Base-by-base conservation (phyloP, 192 early-diverging fungal species). In the Backusella tuberculispora region DNA sequence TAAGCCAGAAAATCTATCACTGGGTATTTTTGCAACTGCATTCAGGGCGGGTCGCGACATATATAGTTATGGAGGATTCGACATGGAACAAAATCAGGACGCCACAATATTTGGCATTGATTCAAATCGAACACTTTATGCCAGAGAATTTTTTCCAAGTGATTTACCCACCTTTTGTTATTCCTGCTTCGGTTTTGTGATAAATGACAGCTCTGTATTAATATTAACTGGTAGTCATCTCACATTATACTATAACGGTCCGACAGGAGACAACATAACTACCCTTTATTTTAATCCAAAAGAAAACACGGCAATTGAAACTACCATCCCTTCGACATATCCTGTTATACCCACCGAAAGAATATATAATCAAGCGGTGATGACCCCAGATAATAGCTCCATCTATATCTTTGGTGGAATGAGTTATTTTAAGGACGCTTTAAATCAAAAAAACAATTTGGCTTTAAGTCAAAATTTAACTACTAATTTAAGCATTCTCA, bases 331-430 rank as follows among this genome's bases (percentile, higher is more conserved):
- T 5, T 4, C 53, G 26, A 10, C 21, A 60, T 60, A 19, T 24
- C 53, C 53, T 60, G 53, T 60, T 4, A 60, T 67, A 6, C 66
- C 66, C 5, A 10, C n/a, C 8, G 19, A 67, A 12, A 67, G 66
- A 67, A 41, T 42, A 42, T 67, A 67, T 19, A 43, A 19, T 40
- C n/a, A 38, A 5, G 37, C 66, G 3, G 66, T 41, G 37, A 67
- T 67, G 1, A 43, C 66, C 12, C 40, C 66, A 19, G 38, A 41
- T 42, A 41, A 41, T 41, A 41, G 12, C 5, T 38, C 66, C 15
- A 12, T 67, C n/a, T 67, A 67, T 67, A 38, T 67, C 4, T n/a
- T 67, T 41, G 66, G 66, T 12, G 66, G 66, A 21, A 41, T 41
- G 4, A 10, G 13, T 12, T 9, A 67, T n/a, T 38, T 67, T 24